These are phyloP conservation scores for Corrigiola litoralis DNA, from an alignment of 179 eudicot species.

Conservation along the genomic window DNA sequence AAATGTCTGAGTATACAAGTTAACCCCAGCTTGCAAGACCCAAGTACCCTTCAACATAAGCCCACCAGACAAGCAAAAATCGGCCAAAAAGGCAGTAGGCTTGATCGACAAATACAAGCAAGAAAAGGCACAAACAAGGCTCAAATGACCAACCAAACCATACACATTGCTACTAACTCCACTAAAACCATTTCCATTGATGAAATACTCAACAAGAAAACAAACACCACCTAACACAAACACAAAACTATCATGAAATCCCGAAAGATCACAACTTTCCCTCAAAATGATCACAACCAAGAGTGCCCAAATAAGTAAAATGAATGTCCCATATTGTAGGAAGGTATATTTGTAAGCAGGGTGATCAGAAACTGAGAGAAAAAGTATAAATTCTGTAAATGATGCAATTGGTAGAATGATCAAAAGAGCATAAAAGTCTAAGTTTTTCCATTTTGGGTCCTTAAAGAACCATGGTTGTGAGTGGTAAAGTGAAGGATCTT, in stretches of 20 bases:
- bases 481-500: conserved; percentile 58
- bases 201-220: conserved; percentile 51
- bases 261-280: conserved; percentile 32
- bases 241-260: conserved; percentile 46
- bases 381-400: conserved; percentile 42
- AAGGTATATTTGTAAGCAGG: conserved; percentile 51
- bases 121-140: conserved; percentile 56
- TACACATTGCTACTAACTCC: conserved; percentile 52
- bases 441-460: conserved; percentile 58
- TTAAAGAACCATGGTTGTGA: conserved; percentile 72
- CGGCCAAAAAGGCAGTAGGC: conserved; percentile 63
- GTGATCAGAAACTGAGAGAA: conserved; percentile 49
- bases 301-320: conserved; percentile 73
- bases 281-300: conserved; percentile 41
- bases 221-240: conserved; percentile 46
- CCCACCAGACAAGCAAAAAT: conserved; percentile 59
- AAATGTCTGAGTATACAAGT: conserved; percentile 50
- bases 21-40: conserved; percentile 75
- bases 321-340: conserved; percentile 46
- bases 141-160: conserved; percentile 45
- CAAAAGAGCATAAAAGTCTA: conserved; percentile 63
- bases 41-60: conserved; percentile 75
- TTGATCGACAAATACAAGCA: conserved; percentile 61
- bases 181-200: conserved; percentile 45
- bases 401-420: conserved; percentile 62